Base-by-base conservation (phyloP, 352 stramenopile genomes). In the Globisporangium ultimum region DNA sequence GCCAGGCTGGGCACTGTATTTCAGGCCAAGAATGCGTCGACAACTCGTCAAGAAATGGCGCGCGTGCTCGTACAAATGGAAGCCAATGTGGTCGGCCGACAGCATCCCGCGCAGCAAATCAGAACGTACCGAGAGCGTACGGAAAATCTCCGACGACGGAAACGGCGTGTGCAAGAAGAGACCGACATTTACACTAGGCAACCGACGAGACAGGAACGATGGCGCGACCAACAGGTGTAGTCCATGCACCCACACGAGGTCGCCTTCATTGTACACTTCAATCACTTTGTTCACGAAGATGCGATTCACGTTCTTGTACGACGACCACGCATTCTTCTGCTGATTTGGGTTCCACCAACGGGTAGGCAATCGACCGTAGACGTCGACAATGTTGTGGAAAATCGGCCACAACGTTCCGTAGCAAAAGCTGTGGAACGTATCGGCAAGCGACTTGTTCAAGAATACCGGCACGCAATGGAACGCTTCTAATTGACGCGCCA, bases 131-230 rank as follows among this genome's bases (percentile, higher is more conserved):
- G 95, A 98, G 0, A 99, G 78, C 2, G 97, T 99, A 40, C 97
- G 84, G 68, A 99, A 99, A 45, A 99, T 99, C 71, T 99, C 97
- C 0, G 94, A 99, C 53, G 91, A 98, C 24, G 97, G 97, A 71
- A 99, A 99, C 11, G 97, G 97, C n/a, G 97, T 99, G 71, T 99
- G 97, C 36, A 99, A 68, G 66, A 99, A 99, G 15, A 99, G 82
- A 12, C 96, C 97, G 55, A 99, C 93, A 64, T 98, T 98, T 40
- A 98, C 96, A 22, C 73, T 78, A 34, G 90, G 91, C 45, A 99
- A 80, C 15, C 91, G 78, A 41, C 96, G 78, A 3, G 90, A 91
- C 17, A 99, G 71, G 62, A 98, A 99, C n/a, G 89, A 98, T 9
- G 97, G 97, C 20, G 98, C 84, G 8, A 99, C 91, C 24, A 99